phyloP scores from a whole-genome alignment of 306 rosid species.

The Sophora flavescens region DNA sequence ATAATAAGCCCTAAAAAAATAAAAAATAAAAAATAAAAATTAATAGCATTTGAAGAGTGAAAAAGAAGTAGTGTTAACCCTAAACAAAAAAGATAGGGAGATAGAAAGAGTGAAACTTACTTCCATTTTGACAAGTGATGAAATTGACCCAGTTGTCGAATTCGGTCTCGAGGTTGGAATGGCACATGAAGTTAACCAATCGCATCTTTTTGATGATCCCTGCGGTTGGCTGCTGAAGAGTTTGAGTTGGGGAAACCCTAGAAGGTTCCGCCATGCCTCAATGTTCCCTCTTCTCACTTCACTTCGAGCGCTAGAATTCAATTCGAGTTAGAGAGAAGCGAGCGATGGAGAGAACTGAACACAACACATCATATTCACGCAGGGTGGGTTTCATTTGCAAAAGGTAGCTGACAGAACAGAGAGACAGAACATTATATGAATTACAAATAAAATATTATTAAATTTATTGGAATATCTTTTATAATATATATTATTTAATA shows the following conservation, averaged over 20 bases:
- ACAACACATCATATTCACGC: too few species aligned
- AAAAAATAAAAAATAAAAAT: too few species aligned
- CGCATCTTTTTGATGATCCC: constrained; percentile 74
- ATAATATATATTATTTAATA: too few species aligned
- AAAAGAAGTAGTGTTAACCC: too few species aligned
- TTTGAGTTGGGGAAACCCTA: constrained; percentile 40
- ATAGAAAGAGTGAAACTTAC: constrained; percentile 49
- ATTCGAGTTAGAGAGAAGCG: not conserved
- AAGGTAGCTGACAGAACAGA: too few species aligned
- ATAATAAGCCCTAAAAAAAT: not conserved
- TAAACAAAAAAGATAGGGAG: not conserved
- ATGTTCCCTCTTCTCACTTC: too few species aligned
- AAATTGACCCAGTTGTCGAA: constrained; percentile 77
- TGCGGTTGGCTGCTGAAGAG: constrained; percentile 51
- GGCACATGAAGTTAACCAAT: constrained; percentile 96
- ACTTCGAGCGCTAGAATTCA: constrained; percentile 27
- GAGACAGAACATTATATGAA: too few species aligned
- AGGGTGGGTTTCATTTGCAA: too few species aligned
- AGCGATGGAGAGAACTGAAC: not conserved
- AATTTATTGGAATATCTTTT: too few species aligned
- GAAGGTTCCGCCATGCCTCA: constrained; percentile 52
- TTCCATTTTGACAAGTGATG: constrained; percentile 95
- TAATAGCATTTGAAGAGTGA: too few species aligned
- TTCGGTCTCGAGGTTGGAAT: constrained; percentile 71
- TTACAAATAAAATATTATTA: too few species aligned